Base-by-base conservation (phyloP, 148 eudicot genomes). In the Chenopodium berlandieri region DNA sequence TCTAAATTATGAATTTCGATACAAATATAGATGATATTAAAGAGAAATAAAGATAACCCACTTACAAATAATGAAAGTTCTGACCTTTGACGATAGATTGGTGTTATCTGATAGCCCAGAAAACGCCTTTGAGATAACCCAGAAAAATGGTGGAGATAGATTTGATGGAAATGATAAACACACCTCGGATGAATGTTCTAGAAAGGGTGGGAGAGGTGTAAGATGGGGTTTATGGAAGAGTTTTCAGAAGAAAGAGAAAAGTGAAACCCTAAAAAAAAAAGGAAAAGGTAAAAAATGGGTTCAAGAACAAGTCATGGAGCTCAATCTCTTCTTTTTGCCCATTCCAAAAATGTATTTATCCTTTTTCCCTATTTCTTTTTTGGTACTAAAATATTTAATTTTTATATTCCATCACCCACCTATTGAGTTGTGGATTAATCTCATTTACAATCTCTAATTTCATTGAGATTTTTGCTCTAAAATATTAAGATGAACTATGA, bases 31-130 rank as follows among this genome's bases (percentile, higher is more conserved):
- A 76, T 56, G 22, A 8, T 13, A 48, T 7, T 32, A 32, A 2
- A 1, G 27, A 27, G n/a, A 77, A 32, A 7, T 22, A 25, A 65
- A 46, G 14, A 80, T 8, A 70, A 16, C 32, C 56, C 76, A 84
- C 86, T 84, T 84, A 84, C 83, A 80, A 69, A 16, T 80, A 40
- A 76, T 32, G 73, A 76, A 76, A 80, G 83, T 76, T 80, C 17
- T 60, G 13, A 58, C 22, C 80, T 84, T 79, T 46, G 44, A 2
- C 47, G 76, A 48, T 32, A 44, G 77, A 84, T 69, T n/a, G 69
- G 54, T 25, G 50, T 62, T 62, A 56, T 75, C 37, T 67, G 65
- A 60, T 19, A 73, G 78, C 58, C 44, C 44, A 78, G 34, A 47
- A 73, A 31, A 50, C 13, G 20, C 50, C 52, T 32, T 7, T 46